These are phyloP conservation scores for Pseudocercospora fijiensis DNA, from an alignment of 2,329 filamentous ascomycete species.

Conservation along the genomic window DNA sequence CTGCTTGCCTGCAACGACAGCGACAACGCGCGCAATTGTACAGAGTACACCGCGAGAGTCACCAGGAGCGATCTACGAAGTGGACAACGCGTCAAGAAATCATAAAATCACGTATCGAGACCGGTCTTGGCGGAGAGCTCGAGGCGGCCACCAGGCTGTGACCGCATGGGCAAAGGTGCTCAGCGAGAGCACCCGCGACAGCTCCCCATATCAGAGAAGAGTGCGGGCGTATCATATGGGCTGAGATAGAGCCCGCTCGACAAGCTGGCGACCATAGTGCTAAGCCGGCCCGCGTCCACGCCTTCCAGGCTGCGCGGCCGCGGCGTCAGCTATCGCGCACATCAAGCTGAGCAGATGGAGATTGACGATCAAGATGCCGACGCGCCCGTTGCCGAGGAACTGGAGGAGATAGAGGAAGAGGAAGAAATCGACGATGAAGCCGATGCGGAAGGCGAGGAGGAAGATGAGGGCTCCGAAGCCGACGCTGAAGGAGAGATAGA, in stretches of 20 bases:
- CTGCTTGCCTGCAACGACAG: constrained; percentile 8
- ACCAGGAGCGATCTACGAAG: constrained; percentile 4
- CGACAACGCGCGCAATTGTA: constrained; percentile 16
- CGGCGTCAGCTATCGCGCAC: constrained; percentile 35
- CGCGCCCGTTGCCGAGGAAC: constrained; percentile 32
- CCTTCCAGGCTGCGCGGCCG: constrained; percentile 37
- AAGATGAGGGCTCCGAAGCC: constrained; percentile 42
- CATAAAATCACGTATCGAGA: constrained; percentile 19
- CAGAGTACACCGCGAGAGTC: constrained; percentile 1
- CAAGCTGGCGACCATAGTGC: constrained; percentile 38
- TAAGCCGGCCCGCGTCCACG: constrained; percentile 36
- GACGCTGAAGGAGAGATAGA: constrained; percentile 53
- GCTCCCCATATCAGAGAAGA: constrained; percentile 1
- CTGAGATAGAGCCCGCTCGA: constrained; percentile 16
- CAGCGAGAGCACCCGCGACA: constrained; percentile 7
- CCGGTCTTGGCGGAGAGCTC: constrained; percentile 19
- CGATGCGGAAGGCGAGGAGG: constrained; percentile 40
- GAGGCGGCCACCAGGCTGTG: constrained; percentile 14
- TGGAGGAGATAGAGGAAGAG: constrained; percentile 30
- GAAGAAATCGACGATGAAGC: constrained; percentile 35
- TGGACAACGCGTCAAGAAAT: constrained; percentile 22
- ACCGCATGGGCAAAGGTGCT: constrained; percentile 10
- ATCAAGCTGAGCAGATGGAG: constrained; percentile 26
- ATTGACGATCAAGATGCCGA: constrained; percentile 30
- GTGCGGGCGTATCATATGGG: constrained; percentile 23